Evolutionary conservation across 805 yeast species (phyloP), one percentile per base, ranked within the genome.

Genomic region (Ogataea parapolymorpha): DNA sequence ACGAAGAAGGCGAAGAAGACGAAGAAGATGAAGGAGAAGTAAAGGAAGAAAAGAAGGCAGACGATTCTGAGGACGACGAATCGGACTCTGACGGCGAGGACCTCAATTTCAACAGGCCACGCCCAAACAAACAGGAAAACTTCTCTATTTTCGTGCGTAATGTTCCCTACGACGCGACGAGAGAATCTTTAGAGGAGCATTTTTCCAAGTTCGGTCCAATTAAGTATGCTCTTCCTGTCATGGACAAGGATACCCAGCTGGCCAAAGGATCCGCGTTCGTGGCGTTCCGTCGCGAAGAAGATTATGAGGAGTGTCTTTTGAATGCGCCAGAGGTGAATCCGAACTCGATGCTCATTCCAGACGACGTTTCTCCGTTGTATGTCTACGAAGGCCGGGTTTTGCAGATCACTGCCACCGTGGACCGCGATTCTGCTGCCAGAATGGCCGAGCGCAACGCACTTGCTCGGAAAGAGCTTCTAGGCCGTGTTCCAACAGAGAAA

Each of bases 191-290:
- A 28, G 72, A 70, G 35, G 87, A 80, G 38, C 98, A 91, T 61
- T 93, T 93, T 56, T 63, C 66, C 43, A 75, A 79, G 51, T 89
- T 93, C 60, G 99, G 99, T 10, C 75, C 85, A 6, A 88, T 93
- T 16, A 82, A 84, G 53, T 93, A 89, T 60, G 99, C 99, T 1
- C 72, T 93, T 32, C 96, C 98, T 0, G 99, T 93, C 11, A 71
- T 83, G 48, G 99, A 93, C 57, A 85, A 72, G 56, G 83, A 72
- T 41, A 81, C 95, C 2, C 95, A 95, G 5, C 68, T 86, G 45
- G 91, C 98, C 10, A 85, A 75, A 60, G 99, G 99, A 48, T 84
- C 96, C 1, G 99, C 96, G 0, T 93, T 93, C 60, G 95, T 93
- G 31, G 95, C 96, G 0, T 93, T 93, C 59, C 63, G 61, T 37